Evolutionary conservation across 106 monocot genomes (phyloP).

Genomic region (Xerophyta viscosa): DNA sequence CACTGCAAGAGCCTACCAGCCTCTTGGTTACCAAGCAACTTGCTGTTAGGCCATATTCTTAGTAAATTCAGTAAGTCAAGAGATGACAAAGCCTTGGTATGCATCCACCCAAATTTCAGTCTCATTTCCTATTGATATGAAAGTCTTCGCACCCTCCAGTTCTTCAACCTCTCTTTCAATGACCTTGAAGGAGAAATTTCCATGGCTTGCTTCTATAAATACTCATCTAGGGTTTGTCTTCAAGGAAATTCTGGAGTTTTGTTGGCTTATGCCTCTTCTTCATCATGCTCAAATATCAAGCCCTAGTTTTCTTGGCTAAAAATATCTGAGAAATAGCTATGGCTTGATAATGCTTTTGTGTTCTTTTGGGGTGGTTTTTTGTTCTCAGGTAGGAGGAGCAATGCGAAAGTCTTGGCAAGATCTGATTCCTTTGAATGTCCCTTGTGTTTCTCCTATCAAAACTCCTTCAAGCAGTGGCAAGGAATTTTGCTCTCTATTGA

Average conservation of each 20-base stretch:
- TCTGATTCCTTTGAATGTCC: constrained; percentile 5
- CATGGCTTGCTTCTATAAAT: neutral
- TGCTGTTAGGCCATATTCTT: constrained; percentile 5
- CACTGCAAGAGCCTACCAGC: constrained; percentile 18
- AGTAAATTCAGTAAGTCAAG: constrained; percentile 10
- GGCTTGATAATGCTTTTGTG: neutral
- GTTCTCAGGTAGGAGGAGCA: constrained; percentile 3
- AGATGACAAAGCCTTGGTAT: constrained; percentile 26
- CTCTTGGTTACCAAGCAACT: constrained; percentile 18
- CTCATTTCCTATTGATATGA: constrained; percentile 9
- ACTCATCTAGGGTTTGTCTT: constrained; percentile 6
- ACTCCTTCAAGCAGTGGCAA: constrained; percentile 14
- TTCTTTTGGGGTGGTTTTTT: constrained; percentile 1
- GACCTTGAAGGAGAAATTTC: constrained; percentile 9
- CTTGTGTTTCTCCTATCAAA: constrained; percentile 14
- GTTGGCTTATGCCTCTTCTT: neutral
- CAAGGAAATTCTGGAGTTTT: constrained; percentile 14
- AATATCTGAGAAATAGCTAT: neutral
- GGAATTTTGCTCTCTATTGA: too few species aligned
- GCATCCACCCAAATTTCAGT: constrained; percentile 21
- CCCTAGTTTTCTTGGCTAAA: too few species aligned
- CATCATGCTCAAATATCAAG: too few species aligned
- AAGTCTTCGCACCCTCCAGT: constrained; percentile 4
- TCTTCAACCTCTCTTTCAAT: constrained; percentile 21
- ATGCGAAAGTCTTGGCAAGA: neutral